These are phyloP conservation scores for Dichotomocladium elegans DNA, from an alignment of 371 early-diverging fungal species.

Conservation along the genomic window DNA sequence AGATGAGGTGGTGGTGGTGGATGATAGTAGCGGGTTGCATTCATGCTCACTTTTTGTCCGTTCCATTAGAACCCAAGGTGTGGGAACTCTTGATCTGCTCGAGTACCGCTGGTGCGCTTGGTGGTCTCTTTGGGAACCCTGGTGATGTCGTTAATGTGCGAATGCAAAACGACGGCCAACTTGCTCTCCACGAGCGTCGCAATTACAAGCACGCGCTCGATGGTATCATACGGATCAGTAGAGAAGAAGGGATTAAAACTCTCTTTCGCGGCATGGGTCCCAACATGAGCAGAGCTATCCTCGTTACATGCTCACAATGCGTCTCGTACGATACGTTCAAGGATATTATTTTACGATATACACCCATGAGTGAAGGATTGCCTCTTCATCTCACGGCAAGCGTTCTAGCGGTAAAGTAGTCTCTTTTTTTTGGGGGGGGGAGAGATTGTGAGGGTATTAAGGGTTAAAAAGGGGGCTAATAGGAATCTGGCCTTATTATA, in stretches of 20 bases:
- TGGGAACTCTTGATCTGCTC: constrained; percentile 47
- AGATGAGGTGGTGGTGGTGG: too few species aligned
- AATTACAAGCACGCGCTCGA: constrained; percentile 64
- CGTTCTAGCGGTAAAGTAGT: constrained; percentile 66
- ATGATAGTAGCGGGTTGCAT: too few species aligned
- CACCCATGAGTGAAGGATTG: constrained; percentile 47
- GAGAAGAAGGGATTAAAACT: constrained; percentile 50
- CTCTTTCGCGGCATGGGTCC: constrained; percentile 61
- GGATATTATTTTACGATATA: constrained; percentile 37
- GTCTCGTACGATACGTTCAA: constrained; percentile 59
- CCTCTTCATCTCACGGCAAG: constrained; percentile 73
- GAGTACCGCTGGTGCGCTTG: constrained; percentile 56
- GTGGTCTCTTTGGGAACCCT: constrained; percentile 65
- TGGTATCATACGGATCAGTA: constrained; percentile 51
- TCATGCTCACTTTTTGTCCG: too few species aligned
- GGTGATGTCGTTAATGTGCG: constrained; percentile 71
- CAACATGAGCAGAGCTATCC: constrained; percentile 57
- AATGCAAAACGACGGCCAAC: constrained; percentile 67
- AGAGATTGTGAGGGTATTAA: neutral
- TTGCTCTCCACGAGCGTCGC: constrained; percentile 53
- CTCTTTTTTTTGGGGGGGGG: too few species aligned
- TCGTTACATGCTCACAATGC: constrained; percentile 64
- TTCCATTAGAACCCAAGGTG: constrained; percentile 30
- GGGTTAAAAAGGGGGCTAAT: neutral
- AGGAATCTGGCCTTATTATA: constrained; percentile 1